Conservation (phyloP, 306 rosid species). For the Fragaria vesca region DNA sequence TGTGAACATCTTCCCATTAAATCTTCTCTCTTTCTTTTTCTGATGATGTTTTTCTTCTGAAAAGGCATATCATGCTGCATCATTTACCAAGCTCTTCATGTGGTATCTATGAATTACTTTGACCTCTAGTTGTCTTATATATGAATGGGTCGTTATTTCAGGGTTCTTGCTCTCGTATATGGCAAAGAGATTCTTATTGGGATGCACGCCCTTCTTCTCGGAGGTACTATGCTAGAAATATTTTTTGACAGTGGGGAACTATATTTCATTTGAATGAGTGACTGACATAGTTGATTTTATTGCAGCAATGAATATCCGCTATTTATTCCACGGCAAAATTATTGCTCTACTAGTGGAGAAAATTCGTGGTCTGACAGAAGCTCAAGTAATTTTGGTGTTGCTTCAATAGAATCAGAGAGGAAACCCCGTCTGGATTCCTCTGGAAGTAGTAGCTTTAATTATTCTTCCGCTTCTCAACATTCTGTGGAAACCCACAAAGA, state of each 20-base stretch:
- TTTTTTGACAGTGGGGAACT: conserved; percentile 17
- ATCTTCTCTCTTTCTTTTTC: background rate
- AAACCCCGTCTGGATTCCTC: conserved; percentile 72
- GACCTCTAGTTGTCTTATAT: conserved; percentile 5
- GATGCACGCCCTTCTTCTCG: conserved; percentile 79
- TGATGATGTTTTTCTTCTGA: background rate
- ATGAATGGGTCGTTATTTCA: conserved; percentile 29
- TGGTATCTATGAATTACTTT: background rate
- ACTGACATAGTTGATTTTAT: conserved; percentile 24
- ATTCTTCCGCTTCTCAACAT: conserved; percentile 75
- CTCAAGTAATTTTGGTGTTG: conserved; percentile 88
- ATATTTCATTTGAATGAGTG: conserved; percentile 32
- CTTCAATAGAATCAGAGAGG: conserved; percentile 94
- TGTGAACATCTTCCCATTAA: background rate
- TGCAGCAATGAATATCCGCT: conserved; percentile 93
- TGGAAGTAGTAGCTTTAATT: conserved; percentile 70
- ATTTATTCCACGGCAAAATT: conserved; percentile 89
- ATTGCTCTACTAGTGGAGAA: conserved; percentile 81
- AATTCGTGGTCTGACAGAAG: conserved; percentile 94
- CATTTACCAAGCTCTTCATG: background rate
- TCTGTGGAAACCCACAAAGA: conserved; percentile 75
- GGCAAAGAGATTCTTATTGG: conserved; percentile 97
- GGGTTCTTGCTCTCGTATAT: conserved; percentile 98
- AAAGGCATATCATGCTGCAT: conserved; percentile 10
- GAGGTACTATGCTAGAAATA: conserved; percentile 48